These are phyloP conservation scores for Nitzschia sp. DNA, from an alignment of 108 stramenopile genomes.

Conservation along the genomic window DNA sequence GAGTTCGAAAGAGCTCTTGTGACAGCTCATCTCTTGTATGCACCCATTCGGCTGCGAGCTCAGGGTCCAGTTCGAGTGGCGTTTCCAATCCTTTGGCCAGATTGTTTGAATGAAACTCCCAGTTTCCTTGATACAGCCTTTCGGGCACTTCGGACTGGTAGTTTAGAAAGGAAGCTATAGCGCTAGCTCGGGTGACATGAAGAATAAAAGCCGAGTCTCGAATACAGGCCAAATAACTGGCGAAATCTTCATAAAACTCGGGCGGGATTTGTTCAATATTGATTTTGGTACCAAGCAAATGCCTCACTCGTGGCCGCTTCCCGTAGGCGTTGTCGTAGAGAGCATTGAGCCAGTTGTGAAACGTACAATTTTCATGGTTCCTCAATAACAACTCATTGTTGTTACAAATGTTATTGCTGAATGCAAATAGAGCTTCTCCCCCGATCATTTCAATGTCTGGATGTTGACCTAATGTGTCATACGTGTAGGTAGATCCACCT, in stretches of 20 bases:
- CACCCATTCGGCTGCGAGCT: slow-evolving; percentile 5
- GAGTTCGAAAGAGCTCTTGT: not conserved
- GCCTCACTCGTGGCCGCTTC: not conserved
- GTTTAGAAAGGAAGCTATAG: slow-evolving; percentile 4
- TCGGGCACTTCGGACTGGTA: slow-evolving; percentile 6
- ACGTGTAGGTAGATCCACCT: slow-evolving; percentile 3
- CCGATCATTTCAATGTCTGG: not conserved
- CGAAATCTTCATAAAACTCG: slow-evolving; percentile 3
- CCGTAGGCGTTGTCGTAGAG: not conserved
- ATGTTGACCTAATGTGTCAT: not conserved
- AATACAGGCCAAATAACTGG: not conserved
- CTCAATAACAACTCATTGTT: slow-evolving; percentile 1
- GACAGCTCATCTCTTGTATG: not conserved
- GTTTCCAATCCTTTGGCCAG: not conserved
- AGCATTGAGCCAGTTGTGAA: slow-evolving; percentile 4
- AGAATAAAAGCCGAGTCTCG: not conserved
- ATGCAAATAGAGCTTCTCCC: not conserved
- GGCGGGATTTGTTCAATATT: slow-evolving; percentile 8
- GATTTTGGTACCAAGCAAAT: slow-evolving; percentile 4
- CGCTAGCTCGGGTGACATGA: not conserved
- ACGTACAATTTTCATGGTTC: slow-evolving; percentile 7
- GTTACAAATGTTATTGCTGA: slow-evolving; percentile 1
- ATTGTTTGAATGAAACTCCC: not conserved
- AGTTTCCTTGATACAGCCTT: not conserved
- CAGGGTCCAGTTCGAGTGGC: not conserved